Evolutionary conservation across 2,329 filamentous ascomycete species (phyloP), one percentile per base, ranked within the genome.

Genomic region (Diplodia sapinea): DNA sequence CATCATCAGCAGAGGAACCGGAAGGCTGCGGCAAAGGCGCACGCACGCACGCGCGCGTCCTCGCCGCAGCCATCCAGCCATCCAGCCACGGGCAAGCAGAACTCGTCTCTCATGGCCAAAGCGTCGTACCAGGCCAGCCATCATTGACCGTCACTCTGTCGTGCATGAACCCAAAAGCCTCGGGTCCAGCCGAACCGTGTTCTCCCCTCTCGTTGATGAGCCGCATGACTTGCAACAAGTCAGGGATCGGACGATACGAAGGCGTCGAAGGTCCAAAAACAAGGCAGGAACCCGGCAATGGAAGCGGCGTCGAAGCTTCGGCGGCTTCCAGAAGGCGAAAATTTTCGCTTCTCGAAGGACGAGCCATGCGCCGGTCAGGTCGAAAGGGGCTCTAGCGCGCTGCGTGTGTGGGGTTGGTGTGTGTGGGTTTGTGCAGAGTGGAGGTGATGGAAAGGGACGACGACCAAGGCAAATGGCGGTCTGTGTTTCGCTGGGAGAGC

Each of bases 301-400:
- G 54, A 56, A 38, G 54, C 31, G 8, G 8, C 33, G 33, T 36
- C 1, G 33, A 36, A 36, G 1, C n/a, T 17, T 36, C 5, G 31
- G 23, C n/a, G 31, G 13, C 15, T 56, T 56, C 54, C 36, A 38
- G 54, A 56, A 36, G 33, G 33, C 33, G 31, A 36, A 36, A 36
- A 12, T 11, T 36, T 12, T 36, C 9, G 9, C 33, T 36, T 36
- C 33, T 8, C 2, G 33, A 36, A 36, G 33, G 11, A 36, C 6
- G 8, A 33, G 31, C 40, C 4, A 17, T 7, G 5, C 31, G 52
- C 52, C 52, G 52, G 52, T 55, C 52, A 55, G 52, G 36, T 23
- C 29, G 13, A 38, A 55, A 36, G 29, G 17, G 31, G 31, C 20
- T 55, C 52, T 55, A 55, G 52, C 52, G 52, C 52, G 51, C 13